Percentiles rank a stretch among this genome's conserved stretches.
Evolutionary conservation across 495 filamentous ascomycete species (phyloP).

Genomic region (Penicillium egyptiacum): DNA sequence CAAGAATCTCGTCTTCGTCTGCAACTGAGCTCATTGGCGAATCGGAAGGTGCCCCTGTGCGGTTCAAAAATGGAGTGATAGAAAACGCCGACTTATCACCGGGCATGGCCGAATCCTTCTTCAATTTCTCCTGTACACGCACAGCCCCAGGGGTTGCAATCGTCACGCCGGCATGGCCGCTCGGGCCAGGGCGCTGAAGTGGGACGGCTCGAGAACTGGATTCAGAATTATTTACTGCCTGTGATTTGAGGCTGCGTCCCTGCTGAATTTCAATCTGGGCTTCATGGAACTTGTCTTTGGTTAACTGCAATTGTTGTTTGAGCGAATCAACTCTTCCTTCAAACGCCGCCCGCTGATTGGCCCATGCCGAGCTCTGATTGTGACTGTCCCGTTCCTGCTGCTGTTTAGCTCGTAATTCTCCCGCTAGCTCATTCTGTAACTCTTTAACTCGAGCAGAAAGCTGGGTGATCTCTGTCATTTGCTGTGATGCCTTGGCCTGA

Average conservation of each 20-base stretch:
- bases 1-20: slow-evolving; percentile 30
- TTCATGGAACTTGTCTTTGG: slow-evolving; percentile 70
- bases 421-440: slow-evolving; percentile 43
- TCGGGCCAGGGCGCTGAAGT: slow-evolving; percentile 43
- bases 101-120: slow-evolving; percentile 53
- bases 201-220: slow-evolving; percentile 37
- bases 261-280: slow-evolving; percentile 46
- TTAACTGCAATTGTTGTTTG: slow-evolving; percentile 61
- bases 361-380: slow-evolving; percentile 45
- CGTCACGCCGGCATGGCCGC: slow-evolving; percentile 47
- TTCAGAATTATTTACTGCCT: slow-evolving; percentile 28
- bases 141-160: slow-evolving; percentile 70
- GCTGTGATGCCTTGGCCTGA: slow-evolving; percentile 48
- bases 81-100: slow-evolving; percentile 90
- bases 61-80: slow-evolving; percentile 88
- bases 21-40: slow-evolving; percentile 40
- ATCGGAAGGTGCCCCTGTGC: slow-evolving; percentile 57
- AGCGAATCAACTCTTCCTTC: slow-evolving; percentile 69
- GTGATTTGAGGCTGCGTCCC: slow-evolving; percentile 31
- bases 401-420: slow-evolving; percentile 45
- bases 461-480: slow-evolving; percentile 46
- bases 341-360: slow-evolving; percentile 55
- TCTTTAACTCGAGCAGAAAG: slow-evolving; percentile 43
- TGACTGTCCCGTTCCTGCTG: slow-evolving; percentile 32
- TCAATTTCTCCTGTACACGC: slow-evolving; percentile 53